Evolutionary conservation across 192 early-diverging fungal genomes (phyloP), one percentile per base, ranked within the genome.

Genomic region (Coemansia sp.): DNA sequence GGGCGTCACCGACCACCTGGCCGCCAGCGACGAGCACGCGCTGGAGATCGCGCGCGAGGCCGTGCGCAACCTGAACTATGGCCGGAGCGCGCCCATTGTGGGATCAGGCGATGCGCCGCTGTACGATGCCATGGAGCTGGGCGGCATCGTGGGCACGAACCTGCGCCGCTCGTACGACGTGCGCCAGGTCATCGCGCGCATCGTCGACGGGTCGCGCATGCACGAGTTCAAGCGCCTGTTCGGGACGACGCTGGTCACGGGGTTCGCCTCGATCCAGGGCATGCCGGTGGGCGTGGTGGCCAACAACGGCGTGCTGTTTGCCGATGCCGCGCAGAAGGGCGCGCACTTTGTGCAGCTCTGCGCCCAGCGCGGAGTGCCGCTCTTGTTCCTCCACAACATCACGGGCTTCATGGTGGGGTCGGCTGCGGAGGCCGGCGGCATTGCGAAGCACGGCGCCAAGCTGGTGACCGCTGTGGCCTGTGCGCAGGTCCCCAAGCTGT

Each of bases 381-480:
- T 96, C 26, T 85, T 96, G 10, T 98, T 98, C 72, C 82, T 98
- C 66, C 95, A 98, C 64, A 96, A 98, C 74, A 98, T 98, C 66
- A 95, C 93, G 26, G 94, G 94, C 38, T 96, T 96, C 82, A 98
- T 98, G 95, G 94, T 98, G 7, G 94, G 94, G 31, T 88, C 91
- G 31, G 89, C 88, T 21, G 95, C 94, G 34, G 95, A 98, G 78
- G 93, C 94, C 14, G 91, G 91, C 57, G 95, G 95, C 61, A 98
- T 98, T 79, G 95, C 95, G 56, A 98, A 95, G 83, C 94, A 98
- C 75, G 95, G 95, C 20, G 94, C 94, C 64, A 98, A 98, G 75
- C 85, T 98, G 75, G 95, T 98, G 0, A 95, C 92, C 7, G 94
- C 95, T 14, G 95, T 98, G 6, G 91, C 94, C 3, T 95, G 91